A percentile compares a stretch with the other conserved stretches of the same genome.
Conservation (phyloP, 179 eudicot genomes). For the Sideroxylon spinosum region DNA sequence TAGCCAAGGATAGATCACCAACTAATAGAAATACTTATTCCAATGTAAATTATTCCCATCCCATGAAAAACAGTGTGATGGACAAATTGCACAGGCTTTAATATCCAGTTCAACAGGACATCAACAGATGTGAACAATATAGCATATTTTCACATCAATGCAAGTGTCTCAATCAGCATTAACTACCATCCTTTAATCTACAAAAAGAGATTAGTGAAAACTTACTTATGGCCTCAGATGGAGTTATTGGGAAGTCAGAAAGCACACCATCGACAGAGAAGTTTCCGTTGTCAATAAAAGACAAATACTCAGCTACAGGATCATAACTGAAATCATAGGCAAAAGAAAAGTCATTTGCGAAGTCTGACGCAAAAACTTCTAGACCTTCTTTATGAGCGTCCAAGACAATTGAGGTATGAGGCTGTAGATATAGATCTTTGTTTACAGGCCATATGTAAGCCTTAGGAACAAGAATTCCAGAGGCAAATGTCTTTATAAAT, state of each 20-base stretch:
- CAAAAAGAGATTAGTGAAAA: not conserved
- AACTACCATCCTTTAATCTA: not conserved
- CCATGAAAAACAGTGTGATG: no score
- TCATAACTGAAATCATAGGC: conserved; percentile 77
- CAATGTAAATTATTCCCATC: no score
- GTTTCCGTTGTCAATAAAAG: conserved; percentile 60
- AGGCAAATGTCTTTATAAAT: conserved; percentile 70
- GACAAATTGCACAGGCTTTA: no score
- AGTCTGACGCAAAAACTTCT: conserved; percentile 65
- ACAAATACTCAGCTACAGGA: conserved; percentile 65
- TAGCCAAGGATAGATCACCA: no score
- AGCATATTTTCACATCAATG: no score
- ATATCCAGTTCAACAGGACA: no score
- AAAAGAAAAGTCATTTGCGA: conserved; percentile 59
- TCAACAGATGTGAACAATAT: no score
- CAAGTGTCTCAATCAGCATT: not conserved
- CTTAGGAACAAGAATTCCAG: conserved; percentile 87
- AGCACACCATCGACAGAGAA: conserved; percentile 88
- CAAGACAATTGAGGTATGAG: conserved; percentile 62
- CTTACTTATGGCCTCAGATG: conserved; percentile 74
- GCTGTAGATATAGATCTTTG: conserved; percentile 38
- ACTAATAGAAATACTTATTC: no score
- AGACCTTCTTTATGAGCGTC: conserved; percentile 82
- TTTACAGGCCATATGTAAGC: conserved; percentile 74
- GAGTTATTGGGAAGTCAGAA: conserved; percentile 76